Evolutionary conservation across 192 early-diverging fungal species (phyloP), one percentile per base, ranked within the genome.

Genomic region (Gaertneriomyces semiglobifer): DNA sequence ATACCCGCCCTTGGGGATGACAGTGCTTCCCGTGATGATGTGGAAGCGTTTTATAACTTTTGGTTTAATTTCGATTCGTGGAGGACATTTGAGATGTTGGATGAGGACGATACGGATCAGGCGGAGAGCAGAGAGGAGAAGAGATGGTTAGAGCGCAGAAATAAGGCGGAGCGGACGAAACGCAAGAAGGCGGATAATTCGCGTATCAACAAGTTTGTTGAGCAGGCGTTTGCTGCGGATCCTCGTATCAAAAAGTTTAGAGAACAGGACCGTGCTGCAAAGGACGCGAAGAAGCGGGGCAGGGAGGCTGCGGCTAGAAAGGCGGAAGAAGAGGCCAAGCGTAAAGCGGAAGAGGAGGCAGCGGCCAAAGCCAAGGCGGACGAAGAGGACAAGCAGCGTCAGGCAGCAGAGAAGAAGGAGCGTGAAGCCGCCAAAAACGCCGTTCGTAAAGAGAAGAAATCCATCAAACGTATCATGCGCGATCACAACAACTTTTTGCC

Each of bases 101-200:
- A 99, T 75, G 97, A 99, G 86, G 95, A 99, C 79, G 94, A 92
- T 72, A 88, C 85, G 56, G 93, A 92, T 45, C 83, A 80, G 53
- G 88, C 87, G 20, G 92, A 93, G 65, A 94, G 84, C 81, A 91
- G 97, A 71, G 97, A 99, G 76, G 90, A 97, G 75, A 97, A 93
- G 87, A 86, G 97, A 52, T 94, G 88, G 75, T 82, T 93, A 66
- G 97, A 99, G 76, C 80, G 85, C 70, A 95, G 95, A 86, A 99
- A 99, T 88, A 84, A 86, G 77, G 89, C 92, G 75, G 89, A 91
- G 74, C 88, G 97, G 46, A 84, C 89, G 47, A 88, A 89, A 71
- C 84, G 82, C 64, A 98, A 99, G 91, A 99, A 97, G 85, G 94
- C 97, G 76, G 97, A 99, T 81, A 95, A 87, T 74, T 82, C 88